These are phyloP conservation scores for Verticillium dahliae DNA, from an alignment of 2,329 filamentous ascomycete genomes.

Conservation along the genomic window DNA sequence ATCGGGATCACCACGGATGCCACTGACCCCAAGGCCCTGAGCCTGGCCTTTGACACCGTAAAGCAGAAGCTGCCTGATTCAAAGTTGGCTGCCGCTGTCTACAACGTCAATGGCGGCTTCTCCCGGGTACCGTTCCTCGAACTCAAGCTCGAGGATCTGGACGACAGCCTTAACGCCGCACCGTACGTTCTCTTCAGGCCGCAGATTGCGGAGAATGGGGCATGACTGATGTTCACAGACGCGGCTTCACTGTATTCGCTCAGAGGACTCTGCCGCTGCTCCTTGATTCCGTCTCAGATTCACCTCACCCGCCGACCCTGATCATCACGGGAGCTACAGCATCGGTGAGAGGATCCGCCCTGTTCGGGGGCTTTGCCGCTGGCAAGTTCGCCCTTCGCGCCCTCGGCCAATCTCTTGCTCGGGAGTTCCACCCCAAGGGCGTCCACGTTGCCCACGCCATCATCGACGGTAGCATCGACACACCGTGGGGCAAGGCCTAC, in stretches of 20 bases:
- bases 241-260: constrained; percentile 71
- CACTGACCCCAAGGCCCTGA: constrained; percentile 28
- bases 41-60: constrained; percentile 55
- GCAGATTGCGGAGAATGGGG: background rate
- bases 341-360: constrained; percentile 64
- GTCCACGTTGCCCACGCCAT: constrained; percentile 79
- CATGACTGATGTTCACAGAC: constrained; percentile 25
- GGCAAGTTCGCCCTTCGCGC: constrained; percentile 77
- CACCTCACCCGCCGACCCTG: constrained; percentile 65
- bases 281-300: constrained; percentile 48
- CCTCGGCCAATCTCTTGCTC: constrained; percentile 66
- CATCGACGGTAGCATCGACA: constrained; percentile 82
- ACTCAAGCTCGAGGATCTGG: constrained; percentile 41
- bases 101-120: constrained; percentile 56
- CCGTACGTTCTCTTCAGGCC: constrained; percentile 32
- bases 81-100: constrained; percentile 59
- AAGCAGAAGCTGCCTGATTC: constrained; percentile 48
- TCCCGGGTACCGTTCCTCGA: constrained; percentile 53
- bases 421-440: constrained; percentile 79
- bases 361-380: constrained; percentile 65
- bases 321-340: constrained; percentile 87
- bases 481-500: constrained; percentile 57
- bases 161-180: constrained; percentile 35
- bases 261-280: constrained; percentile 66
- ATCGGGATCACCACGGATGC: constrained; percentile 65